phyloP scores from a whole-genome alignment of 2,329 filamentous ascomycete genomes.

The Grosmannia serpens region DNA sequence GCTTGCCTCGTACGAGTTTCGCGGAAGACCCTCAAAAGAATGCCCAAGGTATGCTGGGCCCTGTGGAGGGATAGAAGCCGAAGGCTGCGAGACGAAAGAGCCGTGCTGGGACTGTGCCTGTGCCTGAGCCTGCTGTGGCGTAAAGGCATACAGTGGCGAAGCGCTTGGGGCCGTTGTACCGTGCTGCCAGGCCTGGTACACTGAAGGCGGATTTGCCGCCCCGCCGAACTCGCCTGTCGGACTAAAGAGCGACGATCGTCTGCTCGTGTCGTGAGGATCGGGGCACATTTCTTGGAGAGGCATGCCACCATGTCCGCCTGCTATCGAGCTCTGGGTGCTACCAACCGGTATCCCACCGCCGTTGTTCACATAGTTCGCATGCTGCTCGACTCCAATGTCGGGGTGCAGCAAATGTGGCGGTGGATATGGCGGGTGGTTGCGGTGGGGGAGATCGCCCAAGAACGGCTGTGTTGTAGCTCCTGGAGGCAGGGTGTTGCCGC shows the following conservation, averaged over 20 bases:
- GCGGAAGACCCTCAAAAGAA: constrained; percentile 19
- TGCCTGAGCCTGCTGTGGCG: constrained; percentile 22
- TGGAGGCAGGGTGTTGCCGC: not conserved
- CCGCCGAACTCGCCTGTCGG: constrained; percentile 32
- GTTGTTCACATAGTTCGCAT: constrained; percentile 26
- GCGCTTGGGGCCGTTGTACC: constrained; percentile 28
- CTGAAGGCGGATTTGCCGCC: constrained; percentile 20
- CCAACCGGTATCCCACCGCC: constrained; percentile 19
- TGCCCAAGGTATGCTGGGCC: constrained; percentile 16
- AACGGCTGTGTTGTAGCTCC: constrained; percentile 18
- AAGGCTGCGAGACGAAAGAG: constrained; percentile 18
- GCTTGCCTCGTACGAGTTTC: constrained; percentile 15
- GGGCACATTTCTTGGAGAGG: constrained; percentile 34
- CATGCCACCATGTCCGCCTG: constrained; percentile 20
- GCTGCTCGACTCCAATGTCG: constrained; percentile 30
- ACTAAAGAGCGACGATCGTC: constrained; percentile 33
- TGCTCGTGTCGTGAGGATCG: constrained; percentile 30
- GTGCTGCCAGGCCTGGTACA: constrained; percentile 36
- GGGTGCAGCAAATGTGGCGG: constrained; percentile 28
- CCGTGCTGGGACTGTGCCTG: not conserved
- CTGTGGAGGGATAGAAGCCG: constrained; percentile 16
- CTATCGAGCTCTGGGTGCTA: constrained; percentile 21
- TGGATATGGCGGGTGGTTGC: constrained; percentile 24
- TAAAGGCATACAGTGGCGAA: constrained; percentile 34
- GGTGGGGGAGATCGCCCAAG: constrained; percentile 32